A percentile compares a stretch with the other conserved stretches of the same genome.
These are phyloP conservation scores for Begonia fuchsioides DNA, from an alignment of 306 rosid genomes.

Conservation along the genomic window DNA sequence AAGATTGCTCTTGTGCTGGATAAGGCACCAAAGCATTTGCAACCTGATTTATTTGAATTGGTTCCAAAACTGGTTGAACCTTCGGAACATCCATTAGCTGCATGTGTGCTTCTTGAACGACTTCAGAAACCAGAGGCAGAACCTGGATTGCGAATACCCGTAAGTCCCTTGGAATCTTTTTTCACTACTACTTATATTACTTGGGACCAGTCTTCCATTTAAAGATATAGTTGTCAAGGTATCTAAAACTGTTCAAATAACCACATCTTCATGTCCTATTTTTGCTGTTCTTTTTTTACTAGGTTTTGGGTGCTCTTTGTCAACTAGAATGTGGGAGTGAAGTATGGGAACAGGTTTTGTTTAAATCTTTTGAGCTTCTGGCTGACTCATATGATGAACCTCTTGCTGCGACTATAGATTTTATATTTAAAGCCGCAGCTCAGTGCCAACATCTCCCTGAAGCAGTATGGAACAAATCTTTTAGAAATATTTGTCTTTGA, in stretches of 20 bases:
- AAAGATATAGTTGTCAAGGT: background rate
- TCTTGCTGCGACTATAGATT: slow-evolving; percentile 66
- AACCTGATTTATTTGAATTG: slow-evolving; percentile 72
- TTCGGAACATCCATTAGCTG: slow-evolving; percentile 92
- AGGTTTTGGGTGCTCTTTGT: slow-evolving; percentile 88
- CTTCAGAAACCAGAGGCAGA: slow-evolving; percentile 91
- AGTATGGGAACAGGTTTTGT: slow-evolving; percentile 85
- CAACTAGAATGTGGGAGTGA: slow-evolving; percentile 90
- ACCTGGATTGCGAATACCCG: slow-evolving; percentile 70
- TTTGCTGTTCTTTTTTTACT: slow-evolving; percentile 11
- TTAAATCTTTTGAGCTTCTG: slow-evolving; percentile 73
- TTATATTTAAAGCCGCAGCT: slow-evolving; percentile 86
- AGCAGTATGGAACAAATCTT: slow-evolving; percentile 52
- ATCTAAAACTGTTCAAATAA: background rate
- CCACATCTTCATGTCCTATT: slow-evolving; percentile 12
- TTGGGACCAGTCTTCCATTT: background rate
- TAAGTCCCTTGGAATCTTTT: slow-evolving; percentile 28
- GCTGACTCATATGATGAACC: slow-evolving; percentile 78
- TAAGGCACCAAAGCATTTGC: slow-evolving; percentile 93
- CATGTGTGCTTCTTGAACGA: slow-evolving; percentile 77
- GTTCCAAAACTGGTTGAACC: slow-evolving; percentile 95
- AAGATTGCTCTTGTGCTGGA: slow-evolving; percentile 88
- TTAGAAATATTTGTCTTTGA: slow-evolving; percentile 12
- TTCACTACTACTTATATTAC: slow-evolving; percentile 12
- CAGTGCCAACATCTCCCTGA: slow-evolving; percentile 97